These are phyloP conservation scores for Yamagishiella unicocca DNA, from an alignment of 139 green algal species.

Conservation along the genomic window DNA sequence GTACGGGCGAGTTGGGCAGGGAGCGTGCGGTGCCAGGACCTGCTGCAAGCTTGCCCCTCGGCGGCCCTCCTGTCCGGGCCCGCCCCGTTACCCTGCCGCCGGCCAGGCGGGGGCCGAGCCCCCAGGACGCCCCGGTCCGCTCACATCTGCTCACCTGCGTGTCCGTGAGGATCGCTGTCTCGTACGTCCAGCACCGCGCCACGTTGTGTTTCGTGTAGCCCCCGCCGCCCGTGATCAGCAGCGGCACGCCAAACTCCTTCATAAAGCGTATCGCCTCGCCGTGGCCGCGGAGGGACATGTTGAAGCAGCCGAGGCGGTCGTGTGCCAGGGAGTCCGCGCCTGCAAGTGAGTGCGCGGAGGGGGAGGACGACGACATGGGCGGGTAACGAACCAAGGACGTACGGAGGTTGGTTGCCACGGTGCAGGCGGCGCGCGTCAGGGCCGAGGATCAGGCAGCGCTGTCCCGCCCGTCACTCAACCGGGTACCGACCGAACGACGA, in stretches of 20 bases:
- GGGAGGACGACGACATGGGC: neutral
- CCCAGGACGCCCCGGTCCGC: neutral
- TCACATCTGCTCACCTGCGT: slow-evolving; percentile 46
- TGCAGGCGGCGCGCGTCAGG: no score
- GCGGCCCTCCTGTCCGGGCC: no score
- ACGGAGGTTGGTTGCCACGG: no score
- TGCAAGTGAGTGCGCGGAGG: slow-evolving; percentile 41
- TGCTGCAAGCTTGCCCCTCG: no score
- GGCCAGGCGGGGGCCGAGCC: no score
- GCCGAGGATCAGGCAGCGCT: no score
- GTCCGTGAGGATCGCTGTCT: slow-evolving; percentile 89
- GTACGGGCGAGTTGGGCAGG: no score
- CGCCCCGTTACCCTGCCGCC: no score
- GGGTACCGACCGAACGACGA: no score
- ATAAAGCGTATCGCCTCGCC: slow-evolving; percentile 92
- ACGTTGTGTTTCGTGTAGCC: slow-evolving; percentile 99
- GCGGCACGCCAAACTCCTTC: slow-evolving; percentile 90
- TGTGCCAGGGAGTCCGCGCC: slow-evolving; percentile 91
- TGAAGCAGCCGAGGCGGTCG: slow-evolving; percentile 96
- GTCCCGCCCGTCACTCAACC: no score
- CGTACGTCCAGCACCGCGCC: slow-evolving; percentile 96
- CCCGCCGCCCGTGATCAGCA: slow-evolving; percentile 91
- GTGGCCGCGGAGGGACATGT: slow-evolving; percentile 81
- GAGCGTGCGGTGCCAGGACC: no score
- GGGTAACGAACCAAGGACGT: no score